These are phyloP conservation scores for Phycomyces nitens DNA, from an alignment of 192 early-diverging fungal species.

Conservation along the genomic window DNA sequence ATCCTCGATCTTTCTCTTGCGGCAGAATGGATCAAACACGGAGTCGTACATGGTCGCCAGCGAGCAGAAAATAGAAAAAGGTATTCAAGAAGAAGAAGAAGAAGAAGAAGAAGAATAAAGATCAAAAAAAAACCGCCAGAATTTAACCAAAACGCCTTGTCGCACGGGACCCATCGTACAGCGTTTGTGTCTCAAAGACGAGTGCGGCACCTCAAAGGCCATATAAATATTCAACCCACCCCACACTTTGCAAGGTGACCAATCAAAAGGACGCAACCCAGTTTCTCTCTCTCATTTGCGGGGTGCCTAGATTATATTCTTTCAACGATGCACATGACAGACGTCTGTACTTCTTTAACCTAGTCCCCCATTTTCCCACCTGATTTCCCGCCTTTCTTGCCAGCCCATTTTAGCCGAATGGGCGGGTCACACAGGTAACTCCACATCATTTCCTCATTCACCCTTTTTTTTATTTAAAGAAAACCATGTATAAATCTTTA, in stretches of 20 bases:
- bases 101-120: background rate
- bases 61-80: constrained; percentile 13
- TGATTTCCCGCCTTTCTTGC: no score
- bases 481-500: constrained; percentile 14
- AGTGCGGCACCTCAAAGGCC: background rate
- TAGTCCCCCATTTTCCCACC: no score
- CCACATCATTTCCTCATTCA: no score
- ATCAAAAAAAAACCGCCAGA: background rate
- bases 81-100: background rate
- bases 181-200: background rate
- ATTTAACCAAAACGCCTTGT: no score
- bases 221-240: constrained; percentile 6
- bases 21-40: constrained; percentile 9
- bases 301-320: background rate
- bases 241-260: constrained; percentile 14
- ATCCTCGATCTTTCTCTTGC: constrained; percentile 12
- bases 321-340: background rate
- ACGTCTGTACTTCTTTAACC: no score
- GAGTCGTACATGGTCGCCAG: constrained; percentile 11
- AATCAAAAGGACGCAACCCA: constrained; percentile 8
- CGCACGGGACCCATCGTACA: no score
- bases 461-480: no score
- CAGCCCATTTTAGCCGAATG: no score
- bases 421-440: no score
- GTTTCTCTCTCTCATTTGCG: no score